phyloP scores from a whole-genome alignment of 768 basidiomycete species.

The Pisolithus tinctorius region DNA sequence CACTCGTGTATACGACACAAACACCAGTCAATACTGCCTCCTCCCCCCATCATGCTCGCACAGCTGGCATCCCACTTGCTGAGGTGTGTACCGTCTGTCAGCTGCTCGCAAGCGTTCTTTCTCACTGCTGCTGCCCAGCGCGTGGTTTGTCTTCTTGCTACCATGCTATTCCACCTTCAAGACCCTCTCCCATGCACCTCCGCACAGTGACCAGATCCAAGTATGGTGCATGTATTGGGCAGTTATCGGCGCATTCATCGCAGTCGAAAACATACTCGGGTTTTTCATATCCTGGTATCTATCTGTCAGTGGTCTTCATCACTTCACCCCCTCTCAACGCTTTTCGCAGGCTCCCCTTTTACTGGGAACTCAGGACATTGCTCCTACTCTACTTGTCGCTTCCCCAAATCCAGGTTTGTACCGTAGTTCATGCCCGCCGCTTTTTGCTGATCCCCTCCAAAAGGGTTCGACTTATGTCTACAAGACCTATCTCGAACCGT shows the following conservation, averaged over 20 bases:
- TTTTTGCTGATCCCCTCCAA: neutral
- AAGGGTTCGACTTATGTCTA: conserved; percentile 69
- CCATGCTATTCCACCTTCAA: conserved; percentile 65
- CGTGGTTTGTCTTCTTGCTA: conserved; percentile 65
- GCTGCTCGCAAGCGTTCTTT: neutral
- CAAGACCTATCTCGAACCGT: conserved; percentile 53
- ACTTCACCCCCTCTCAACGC: conserved; percentile 12
- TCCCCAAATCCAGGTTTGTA: conserved; percentile 59
- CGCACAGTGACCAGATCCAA: conserved; percentile 44
- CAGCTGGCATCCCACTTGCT: conserved; percentile 44
- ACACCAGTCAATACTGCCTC: conserved; percentile 3
- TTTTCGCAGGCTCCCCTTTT: conserved; percentile 61
- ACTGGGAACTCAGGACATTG: conserved; percentile 66
- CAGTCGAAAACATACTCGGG: conserved; percentile 57
- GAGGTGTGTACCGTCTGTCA: conserved; percentile 28
- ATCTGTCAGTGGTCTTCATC: neutral
- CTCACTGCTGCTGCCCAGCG: conserved; percentile 31
- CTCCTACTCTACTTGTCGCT: conserved; percentile 63
- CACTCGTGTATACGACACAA: neutral
- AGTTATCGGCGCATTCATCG: conserved; percentile 52
- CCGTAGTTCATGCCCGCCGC: neutral
- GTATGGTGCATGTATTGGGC: conserved; percentile 59
- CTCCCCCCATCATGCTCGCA: conserved; percentile 36
- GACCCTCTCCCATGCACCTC: conserved; percentile 47
- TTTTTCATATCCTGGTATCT: conserved; percentile 62